These are phyloP conservation scores for Aspergillus jensenii DNA, from an alignment of 2,329 filamentous ascomycete species.

Conservation along the genomic window DNA sequence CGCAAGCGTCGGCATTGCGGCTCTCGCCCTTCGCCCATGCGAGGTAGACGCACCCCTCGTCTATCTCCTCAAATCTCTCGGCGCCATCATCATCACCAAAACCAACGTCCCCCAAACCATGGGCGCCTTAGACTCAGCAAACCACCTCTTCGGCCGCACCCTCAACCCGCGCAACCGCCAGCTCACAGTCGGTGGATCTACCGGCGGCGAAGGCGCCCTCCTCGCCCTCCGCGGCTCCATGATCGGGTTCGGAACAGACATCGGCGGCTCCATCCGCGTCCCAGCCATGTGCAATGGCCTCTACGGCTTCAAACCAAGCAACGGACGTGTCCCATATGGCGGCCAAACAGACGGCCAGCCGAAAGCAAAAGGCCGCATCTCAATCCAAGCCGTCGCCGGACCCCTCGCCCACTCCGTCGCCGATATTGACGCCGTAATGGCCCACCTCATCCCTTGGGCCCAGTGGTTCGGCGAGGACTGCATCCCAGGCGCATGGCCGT, in stretches of 20 bases:
- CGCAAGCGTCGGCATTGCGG: slow-evolving; percentile 57
- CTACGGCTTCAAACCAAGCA: slow-evolving; percentile 53
- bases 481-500: slow-evolving; percentile 43
- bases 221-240: slow-evolving; percentile 59
- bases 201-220: slow-evolving; percentile 64
- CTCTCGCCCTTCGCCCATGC: slow-evolving; percentile 61
- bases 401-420: slow-evolving; percentile 41
- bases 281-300: slow-evolving; percentile 53
- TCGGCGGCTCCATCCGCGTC: slow-evolving; percentile 49
- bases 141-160: slow-evolving; percentile 62
- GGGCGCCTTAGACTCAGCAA: slow-evolving; percentile 57
- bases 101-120: slow-evolving; percentile 66
- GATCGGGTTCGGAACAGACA: slow-evolving; percentile 64
- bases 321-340: slow-evolving; percentile 51
- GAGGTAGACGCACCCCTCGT: slow-evolving; percentile 58
- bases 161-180: slow-evolving; percentile 63
- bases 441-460: slow-evolving; percentile 51
- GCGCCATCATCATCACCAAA: slow-evolving; percentile 68
- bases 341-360: slow-evolving; percentile 49
- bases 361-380: slow-evolving; percentile 49
- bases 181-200: slow-evolving; percentile 63
- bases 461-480: slow-evolving; percentile 53
- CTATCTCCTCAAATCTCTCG: slow-evolving; percentile 57
- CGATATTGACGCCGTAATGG: slow-evolving; percentile 50
- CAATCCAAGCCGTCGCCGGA: slow-evolving; percentile 51